Evolutionary conservation across 2,329 filamentous ascomycete genomes (phyloP), one percentile per base, ranked within the genome.

Genomic region (Penicillium sp.): DNA sequence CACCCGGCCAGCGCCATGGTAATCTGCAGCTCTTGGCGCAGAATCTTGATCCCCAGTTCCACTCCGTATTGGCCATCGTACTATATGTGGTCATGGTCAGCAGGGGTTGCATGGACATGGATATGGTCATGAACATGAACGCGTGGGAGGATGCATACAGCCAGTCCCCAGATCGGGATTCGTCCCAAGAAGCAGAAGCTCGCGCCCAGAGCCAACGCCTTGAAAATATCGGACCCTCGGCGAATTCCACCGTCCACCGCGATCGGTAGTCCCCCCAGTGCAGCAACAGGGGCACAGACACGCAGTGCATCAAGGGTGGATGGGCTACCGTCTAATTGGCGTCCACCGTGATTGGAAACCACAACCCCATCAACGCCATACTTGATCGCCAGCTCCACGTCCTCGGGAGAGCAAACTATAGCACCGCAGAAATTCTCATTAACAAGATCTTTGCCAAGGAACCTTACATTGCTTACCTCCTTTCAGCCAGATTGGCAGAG

Each of bases 401-500:
- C 70, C 29, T 73, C 70, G 10, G 68, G 65, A 1, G 68, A 68
- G 26, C 52, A 62, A 4, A 69, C 66, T 58, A n/a, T n/a, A n/a
- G 17, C 44, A 9, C 21, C 10, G 36, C 10, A 24, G 36, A 7
- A 15, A 13, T 8, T 12, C 36, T 26, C 21, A 15, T 15, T 29
- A 29, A 20, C 7, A 42, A 33, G 2, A 20, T 10, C 1, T 0
- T 42, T 13, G 23, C 33, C 39, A 27, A 46, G 55, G 7, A 56
- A 42, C 44, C 64, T 15, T 15, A 68, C 36, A 63, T 52, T 32
- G 48, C 61, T 26, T 55, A 67, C 56, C 59, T 51, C 61, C 66
- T 61, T 70, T 66, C 26, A 68, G 43, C 65, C 59, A 70, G 21
- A 64, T 76, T 33, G 78, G 70, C 65, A 83, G 71, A 34, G 71